phyloP scores from a whole-genome alignment of 208 protist genomes.

The Trypanosoma lewisi region DNA sequence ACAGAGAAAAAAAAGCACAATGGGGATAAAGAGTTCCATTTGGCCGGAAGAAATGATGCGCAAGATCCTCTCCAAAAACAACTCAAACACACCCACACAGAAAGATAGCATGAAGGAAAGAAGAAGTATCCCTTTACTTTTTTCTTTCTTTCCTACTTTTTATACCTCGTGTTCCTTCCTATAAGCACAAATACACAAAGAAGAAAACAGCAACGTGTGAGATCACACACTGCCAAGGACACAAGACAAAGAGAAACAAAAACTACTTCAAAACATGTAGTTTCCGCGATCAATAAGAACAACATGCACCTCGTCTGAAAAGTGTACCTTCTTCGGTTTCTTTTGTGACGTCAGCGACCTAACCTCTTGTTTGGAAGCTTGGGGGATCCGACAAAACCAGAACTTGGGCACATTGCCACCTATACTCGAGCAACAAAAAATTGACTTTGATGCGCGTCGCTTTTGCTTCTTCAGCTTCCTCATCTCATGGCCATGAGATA shows the following conservation, averaged over 20 bases:
- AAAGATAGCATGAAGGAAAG: too few species aligned
- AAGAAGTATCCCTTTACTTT: too few species aligned
- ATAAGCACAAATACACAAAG: too few species aligned
- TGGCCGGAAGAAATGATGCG: too few species aligned
- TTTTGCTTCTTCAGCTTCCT: not conserved
- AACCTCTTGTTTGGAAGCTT: not conserved
- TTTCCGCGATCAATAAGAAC: slow-evolving; percentile 13
- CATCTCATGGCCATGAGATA: not conserved
- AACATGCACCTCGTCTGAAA: slow-evolving; percentile 18
- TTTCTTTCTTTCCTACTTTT: too few species aligned
- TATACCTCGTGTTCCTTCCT: too few species aligned
- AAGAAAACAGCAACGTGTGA: not conserved
- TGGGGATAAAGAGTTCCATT: too few species aligned
- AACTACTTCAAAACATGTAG: not conserved
- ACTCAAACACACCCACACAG: too few species aligned
- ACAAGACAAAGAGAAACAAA: not conserved
- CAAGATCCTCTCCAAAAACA: too few species aligned
- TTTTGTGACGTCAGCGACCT: not conserved
- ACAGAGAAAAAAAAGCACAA: too few species aligned
- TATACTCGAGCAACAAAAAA: not conserved
- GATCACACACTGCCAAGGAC: not conserved
- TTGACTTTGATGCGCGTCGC: not conserved
- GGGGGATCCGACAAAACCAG: slow-evolving; percentile 14
- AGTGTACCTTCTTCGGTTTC: slow-evolving; percentile 20
- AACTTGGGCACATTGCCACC: not conserved